phyloP scores from a whole-genome alignment of 345 rosid genomes.

The Passiflora organensis region DNA sequence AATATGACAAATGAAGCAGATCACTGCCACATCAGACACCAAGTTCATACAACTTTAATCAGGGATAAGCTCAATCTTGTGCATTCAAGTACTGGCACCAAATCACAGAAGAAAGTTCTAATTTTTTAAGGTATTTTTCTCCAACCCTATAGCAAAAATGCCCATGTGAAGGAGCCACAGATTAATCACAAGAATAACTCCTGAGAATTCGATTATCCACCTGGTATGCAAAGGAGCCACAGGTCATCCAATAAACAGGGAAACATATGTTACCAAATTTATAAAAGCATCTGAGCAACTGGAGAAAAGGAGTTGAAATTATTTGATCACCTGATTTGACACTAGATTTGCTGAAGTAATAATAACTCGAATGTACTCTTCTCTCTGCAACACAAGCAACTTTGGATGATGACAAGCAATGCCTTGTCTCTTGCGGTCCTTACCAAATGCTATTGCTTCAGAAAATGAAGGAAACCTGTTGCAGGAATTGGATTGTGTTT shows the following conservation, averaged over 20 bases:
- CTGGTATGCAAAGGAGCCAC: neutral
- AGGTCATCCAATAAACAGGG: neutral
- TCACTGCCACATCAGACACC: neutral
- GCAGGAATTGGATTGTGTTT: constrained; percentile 11
- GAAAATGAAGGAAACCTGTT: constrained; percentile 83
- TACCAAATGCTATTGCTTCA: constrained; percentile 80
- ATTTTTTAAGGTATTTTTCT: too few relatives aligned
- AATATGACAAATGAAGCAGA: constrained; percentile 1
- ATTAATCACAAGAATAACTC: neutral
- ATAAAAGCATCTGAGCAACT: neutral
- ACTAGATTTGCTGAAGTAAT: constrained; percentile 87
- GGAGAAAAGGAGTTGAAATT: constrained; percentile 1
- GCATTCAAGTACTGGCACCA: too few relatives aligned
- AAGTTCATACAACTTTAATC: neutral
- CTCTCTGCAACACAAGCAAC: constrained; percentile 72
- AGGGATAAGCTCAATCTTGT: too few relatives aligned
- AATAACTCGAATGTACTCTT: constrained; percentile 61
- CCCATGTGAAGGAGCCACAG: neutral
- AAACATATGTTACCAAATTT: neutral
- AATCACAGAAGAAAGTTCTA: too few relatives aligned
- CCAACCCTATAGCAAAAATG: neutral
- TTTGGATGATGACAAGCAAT: constrained; percentile 97
- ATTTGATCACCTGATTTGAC: constrained; percentile 59
- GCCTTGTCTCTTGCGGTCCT: constrained; percentile 68
- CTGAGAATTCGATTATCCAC: neutral